Conservation (phyloP, 1,139 yeast species). For the Geotrichum europaeum region DNA sequence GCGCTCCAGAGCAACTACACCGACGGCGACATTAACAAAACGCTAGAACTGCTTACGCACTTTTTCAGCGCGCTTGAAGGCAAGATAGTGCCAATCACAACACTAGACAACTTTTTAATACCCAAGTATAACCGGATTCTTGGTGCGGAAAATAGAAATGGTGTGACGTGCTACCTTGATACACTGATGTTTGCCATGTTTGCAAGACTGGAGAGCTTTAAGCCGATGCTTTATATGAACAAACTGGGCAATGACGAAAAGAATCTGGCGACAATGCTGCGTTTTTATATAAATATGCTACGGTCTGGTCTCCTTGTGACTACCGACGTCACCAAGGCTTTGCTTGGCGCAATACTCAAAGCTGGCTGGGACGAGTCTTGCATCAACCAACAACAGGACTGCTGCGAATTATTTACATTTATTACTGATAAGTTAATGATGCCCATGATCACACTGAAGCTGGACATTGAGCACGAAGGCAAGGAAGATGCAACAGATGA, state of each 20-base stretch:
- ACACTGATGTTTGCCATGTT: constrained; percentile 67
- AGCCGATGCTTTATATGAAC: constrained; percentile 51
- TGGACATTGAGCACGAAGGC: constrained; percentile 76
- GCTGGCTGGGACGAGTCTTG: constrained; percentile 32
- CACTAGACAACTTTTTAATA: background rate
- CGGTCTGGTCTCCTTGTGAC: constrained; percentile 64
- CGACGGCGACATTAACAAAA: constrained; percentile 31
- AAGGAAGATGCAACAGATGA: constrained; percentile 61
- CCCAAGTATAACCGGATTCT: constrained; percentile 27
- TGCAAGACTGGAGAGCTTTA: constrained; percentile 60
- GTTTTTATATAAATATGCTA: constrained; percentile 61
- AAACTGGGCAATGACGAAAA: constrained; percentile 24
- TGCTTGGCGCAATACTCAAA: constrained; percentile 31
- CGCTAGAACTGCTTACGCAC: constrained; percentile 31
- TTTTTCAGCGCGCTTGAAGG: constrained; percentile 34
- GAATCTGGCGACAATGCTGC: constrained; percentile 48
- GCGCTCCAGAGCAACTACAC: constrained; percentile 33
- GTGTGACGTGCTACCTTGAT: constrained; percentile 71
- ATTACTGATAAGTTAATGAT: constrained; percentile 59
- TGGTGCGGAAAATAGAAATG: constrained; percentile 71
- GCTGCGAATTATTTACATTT: constrained; percentile 62
- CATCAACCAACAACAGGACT: constrained; percentile 50
- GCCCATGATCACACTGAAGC: constrained; percentile 67
- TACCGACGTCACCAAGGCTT: constrained; percentile 48
- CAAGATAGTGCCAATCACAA: constrained; percentile 20